Evolutionary conservation across 2,329 filamentous ascomycete species (phyloP).

Genomic region (Penicillium polonicum): DNA sequence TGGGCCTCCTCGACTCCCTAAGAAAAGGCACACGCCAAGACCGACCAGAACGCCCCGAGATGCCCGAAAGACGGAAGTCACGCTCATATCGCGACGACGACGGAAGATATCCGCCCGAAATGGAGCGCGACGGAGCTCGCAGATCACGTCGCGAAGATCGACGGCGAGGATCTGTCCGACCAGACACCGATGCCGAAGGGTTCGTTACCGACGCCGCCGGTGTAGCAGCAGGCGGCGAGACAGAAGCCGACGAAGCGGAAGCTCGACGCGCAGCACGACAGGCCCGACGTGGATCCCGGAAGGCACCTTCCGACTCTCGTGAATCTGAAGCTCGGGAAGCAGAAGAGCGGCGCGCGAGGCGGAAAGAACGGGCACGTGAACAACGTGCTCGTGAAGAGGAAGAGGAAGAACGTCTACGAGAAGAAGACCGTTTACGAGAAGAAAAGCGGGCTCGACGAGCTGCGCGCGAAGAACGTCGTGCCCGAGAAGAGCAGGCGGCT

Average conservation of each 20-base stretch:
- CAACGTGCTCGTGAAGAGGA: constrained; percentile 48
- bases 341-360: constrained; percentile 34
- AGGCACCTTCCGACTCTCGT: constrained; percentile 38
- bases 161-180: constrained; percentile 40
- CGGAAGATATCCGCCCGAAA: constrained; percentile 33
- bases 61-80: constrained; percentile 39
- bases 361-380: constrained; percentile 36
- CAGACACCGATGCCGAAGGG: constrained; percentile 53
- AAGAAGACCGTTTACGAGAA: constrained; percentile 2
- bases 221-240: constrained; percentile 36
- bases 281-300: constrained; percentile 48
- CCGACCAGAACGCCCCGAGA: constrained; percentile 21
- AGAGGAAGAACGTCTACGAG: constrained; percentile 31
- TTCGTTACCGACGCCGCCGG: constrained; percentile 44
- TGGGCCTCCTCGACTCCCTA: constrained; percentile 61
- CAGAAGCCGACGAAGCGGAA: constrained; percentile 55
- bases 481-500: constrained; percentile 28
- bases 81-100: constrained; percentile 40
- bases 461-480: constrained; percentile 43
- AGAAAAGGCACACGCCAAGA: constrained; percentile 30
- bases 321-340: constrained; percentile 39
- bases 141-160: constrained; percentile 38
- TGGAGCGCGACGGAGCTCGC: constrained; percentile 38
- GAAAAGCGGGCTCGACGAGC: constrained; percentile 55
- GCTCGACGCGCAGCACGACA: constrained; percentile 63